Percentiles rank a stretch among this genome's conserved stretches.
phyloP scores from a whole-genome alignment of 1,284 basidiomycete genomes.

The Puccinia triticina region DNA sequence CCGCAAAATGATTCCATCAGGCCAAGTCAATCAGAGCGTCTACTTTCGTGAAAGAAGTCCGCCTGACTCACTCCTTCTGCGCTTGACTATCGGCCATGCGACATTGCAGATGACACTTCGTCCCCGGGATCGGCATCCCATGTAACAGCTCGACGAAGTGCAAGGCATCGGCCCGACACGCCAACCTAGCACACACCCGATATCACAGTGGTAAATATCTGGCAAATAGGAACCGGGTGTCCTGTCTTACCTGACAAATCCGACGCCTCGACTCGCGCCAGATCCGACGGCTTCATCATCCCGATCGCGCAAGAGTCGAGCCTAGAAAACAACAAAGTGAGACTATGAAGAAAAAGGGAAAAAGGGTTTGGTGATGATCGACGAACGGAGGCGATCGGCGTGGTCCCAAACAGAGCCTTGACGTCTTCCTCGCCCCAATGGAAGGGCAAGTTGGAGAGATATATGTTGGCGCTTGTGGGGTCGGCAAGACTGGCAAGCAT shows the following conservation, averaged over 20 bases:
- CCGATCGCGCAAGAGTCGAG: slow-evolving; percentile 33
- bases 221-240: no score
- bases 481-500: slow-evolving; percentile 42
- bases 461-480: slow-evolving; percentile 42
- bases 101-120: slow-evolving; percentile 33
- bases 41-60: neutral
- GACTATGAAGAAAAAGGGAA: neutral
- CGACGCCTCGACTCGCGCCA: slow-evolving; percentile 33
- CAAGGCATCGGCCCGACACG: slow-evolving; percentile 18
- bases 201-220: no score
- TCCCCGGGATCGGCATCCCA: slow-evolving; percentile 19
- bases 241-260: slow-evolving; percentile 50
- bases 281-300: slow-evolving; percentile 33
- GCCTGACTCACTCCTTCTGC: slow-evolving; percentile 40
- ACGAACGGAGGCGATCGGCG: slow-evolving; percentile 30
- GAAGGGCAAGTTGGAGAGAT: slow-evolving; percentile 40
- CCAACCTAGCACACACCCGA: neutral
- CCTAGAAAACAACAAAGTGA: neutral
- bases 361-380: neutral
- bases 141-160: slow-evolving; percentile 37
- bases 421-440: slow-evolving; percentile 39
- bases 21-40: neutral
- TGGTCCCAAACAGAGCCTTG: slow-evolving; percentile 30
- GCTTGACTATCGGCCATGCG: slow-evolving; percentile 49
- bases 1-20: neutral